Evolutionary conservation across 179 eudicot genomes (phyloP), one percentile per base, ranked within the genome.

Genomic region (Drosera spatulata): DNA sequence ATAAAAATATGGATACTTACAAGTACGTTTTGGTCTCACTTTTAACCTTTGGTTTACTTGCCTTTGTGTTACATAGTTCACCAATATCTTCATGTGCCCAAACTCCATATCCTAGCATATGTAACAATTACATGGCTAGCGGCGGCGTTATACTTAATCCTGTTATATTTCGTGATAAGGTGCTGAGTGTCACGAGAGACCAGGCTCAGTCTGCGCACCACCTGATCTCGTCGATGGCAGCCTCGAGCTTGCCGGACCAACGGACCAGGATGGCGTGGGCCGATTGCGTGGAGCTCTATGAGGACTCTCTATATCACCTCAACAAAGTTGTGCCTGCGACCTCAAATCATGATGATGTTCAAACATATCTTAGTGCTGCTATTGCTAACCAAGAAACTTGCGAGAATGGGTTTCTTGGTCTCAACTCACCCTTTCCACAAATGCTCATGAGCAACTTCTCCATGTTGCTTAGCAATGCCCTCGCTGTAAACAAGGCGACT

Each of bases 281-380:
- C 8, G 93, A 83, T 61, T 85, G 93, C 58, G 5, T 76, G 58
- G 84, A 83, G 55, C 86, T 85, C 1, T 80, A 80, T 4, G 73
- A 80, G 50, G 88, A 85, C 51, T 73, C 79, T 3, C 60, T 78
- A 38, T 22, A 71, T 48, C 70, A 66, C 12, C 63, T 80, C 40
- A 80, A 65, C 60, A 84, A 77, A 39, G 67, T 85, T 5, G 10
- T 78, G 10, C 39, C 12, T 37, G 40, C 10, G 3, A 41, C 56
- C 15, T 65, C 39, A 14, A 13, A 52, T 8, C 53, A 37, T 64
- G 44, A 72, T 5, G 77, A 77, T 58, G 49, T 75, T 6, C 88
- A 71, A 48, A 85, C 86, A 0, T 85, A 76, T 70, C 63, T 83
- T 11, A 85, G 93, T 50, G 86, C 86, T 1, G 69, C 84, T 6